Evolutionary conservation across 2,329 filamentous ascomycete species (phyloP), one percentile per base, ranked within the genome.

Genomic region (Pseudopithomyces chartarum): DNA sequence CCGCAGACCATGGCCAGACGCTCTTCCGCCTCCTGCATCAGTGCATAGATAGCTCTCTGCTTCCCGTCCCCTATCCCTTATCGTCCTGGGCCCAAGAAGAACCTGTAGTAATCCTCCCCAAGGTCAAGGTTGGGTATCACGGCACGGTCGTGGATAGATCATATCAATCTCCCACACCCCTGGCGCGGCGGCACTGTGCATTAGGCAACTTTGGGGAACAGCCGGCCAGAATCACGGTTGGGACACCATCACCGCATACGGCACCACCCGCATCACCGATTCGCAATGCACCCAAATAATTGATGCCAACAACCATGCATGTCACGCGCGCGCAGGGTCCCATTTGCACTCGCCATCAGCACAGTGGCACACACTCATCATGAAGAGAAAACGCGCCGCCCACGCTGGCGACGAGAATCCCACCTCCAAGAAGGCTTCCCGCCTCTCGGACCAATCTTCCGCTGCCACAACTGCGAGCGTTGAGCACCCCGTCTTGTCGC

Each of bases 401-500:
- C 58, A 63, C 59, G 62, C 53, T 58, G 52, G 52, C 48, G 60
- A 45, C 38, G 58, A 58, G 59, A 48, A 59, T 44, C 57, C 56
- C 60, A 46, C 57, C 47, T 58, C 57, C 42, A 73, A 73, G 65
- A 70, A 59, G 59, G 44, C 60, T 56, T 64, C 59, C 50, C 56
- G 57, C 52, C 49, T 58, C 23, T 52, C 56, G 50, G 57, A 62
- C 71, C 70, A 73, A 73, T 74, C 71, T 68, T 52, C 66, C 58
- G 49, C 42, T 65, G 69, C 70, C 73, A 67, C 66, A 63, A 56
- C 63, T 61, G n/a, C 62, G 47, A 42, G 55, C 57, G 67, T 79
- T 52, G 74, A 77, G 55, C 87, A 91, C 69, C 85, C 86, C 52
- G 82, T 95, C 33, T 80, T 96, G 55, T 81, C 81, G 44, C 83